A percentile compares a stretch with the other conserved stretches of the same genome.
These are phyloP conservation scores for Leishmania martiniquensis DNA, from an alignment of 208 protist genomes.

Conservation along the genomic window DNA sequence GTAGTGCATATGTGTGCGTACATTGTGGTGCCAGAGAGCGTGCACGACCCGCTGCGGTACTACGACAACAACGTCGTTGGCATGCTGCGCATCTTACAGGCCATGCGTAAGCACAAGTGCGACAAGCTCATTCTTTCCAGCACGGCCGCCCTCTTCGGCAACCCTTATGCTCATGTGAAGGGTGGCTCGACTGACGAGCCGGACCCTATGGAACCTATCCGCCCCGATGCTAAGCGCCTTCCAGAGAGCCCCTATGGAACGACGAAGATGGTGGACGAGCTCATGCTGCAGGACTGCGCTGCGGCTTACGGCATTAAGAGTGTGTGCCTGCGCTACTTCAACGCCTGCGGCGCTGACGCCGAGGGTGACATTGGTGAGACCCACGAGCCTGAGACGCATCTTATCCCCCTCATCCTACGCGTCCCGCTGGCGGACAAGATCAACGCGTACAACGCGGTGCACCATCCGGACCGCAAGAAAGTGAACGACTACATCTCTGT, in stretches of 20 bases:
- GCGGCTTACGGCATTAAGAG: constrained; percentile 77
- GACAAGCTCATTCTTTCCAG: constrained; percentile 97
- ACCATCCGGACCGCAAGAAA: constrained; percentile 39
- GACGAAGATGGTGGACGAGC: constrained; percentile 94
- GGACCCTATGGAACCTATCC: constrained; percentile 63
- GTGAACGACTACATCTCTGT: constrained; percentile 69
- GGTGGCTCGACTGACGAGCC: constrained; percentile 20
- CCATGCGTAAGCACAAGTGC: constrained; percentile 91
- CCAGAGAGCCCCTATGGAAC: constrained; percentile 94
- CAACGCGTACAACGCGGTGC: constrained; percentile 48
- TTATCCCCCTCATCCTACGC: constrained; percentile 97
- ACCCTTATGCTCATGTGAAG: constrained; percentile 33
- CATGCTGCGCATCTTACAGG: constrained; percentile 91
- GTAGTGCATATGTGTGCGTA: constrained; percentile 97
- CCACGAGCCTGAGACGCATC: constrained; percentile 96
- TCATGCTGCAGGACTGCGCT: constrained; percentile 91
- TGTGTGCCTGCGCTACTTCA: constrained; percentile 98
- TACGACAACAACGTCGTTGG: constrained; percentile 98
- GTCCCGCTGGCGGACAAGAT: constrained; percentile 88
- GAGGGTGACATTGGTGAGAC: constrained; percentile 96
- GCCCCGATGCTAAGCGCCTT: constrained; percentile 50
- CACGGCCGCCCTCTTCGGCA: constrained; percentile 95
- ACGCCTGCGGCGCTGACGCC: constrained; percentile 96
- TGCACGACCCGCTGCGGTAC: constrained; percentile 92
- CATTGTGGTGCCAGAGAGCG: constrained; percentile 95